Base-by-base conservation (phyloP, 2,329 filamentous ascomycete species). In the Podosphaera leucotricha region DNA sequence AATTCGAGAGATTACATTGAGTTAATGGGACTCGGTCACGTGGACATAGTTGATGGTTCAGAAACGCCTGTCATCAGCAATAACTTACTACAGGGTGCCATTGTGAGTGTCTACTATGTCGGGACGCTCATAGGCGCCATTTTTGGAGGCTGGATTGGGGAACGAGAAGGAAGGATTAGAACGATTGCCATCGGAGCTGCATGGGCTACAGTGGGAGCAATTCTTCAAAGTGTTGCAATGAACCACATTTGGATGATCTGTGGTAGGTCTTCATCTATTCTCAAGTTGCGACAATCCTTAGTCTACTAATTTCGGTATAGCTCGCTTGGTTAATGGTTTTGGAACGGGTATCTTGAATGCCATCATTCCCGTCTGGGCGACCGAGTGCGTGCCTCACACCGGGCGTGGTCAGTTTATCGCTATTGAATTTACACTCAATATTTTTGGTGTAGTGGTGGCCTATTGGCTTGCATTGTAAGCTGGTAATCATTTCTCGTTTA, bases 391-490 rank as follows among this genome's bases (percentile, higher is more conserved):
- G 0, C 70, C 77, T 35, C 73, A 80, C 53, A 79, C 69, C 0
- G 75, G 71, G 2, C 68, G 79, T 36, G 79, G 79, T 5, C 67
- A 74, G 41, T 79, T 80, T 49, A 72, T 82, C 46, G 73, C 75
- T 8, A 74, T 80, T 44, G 77, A 82, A 52, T 82, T 83, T 49
- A 81, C 76, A 0, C 59, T 81, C 7, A 83, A 82, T 54, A 80
- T 81, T 47, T 73, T 80, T 41, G 77, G 77, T 47, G 74, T 80
- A 0, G 70, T 75, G 18, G 63, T 75, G 30, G 60, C 68, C 2
- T 80, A 80, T 50, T 77, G 72, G 73, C 55, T 67, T 7, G 64
- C 66, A 42, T 55, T 52, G 51, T 52, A 50, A 43, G 49, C 35
- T 11, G 11, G 11, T 6, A 28, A 6, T 28, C 11, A 6, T 11